Evolutionary conservation across 2,329 filamentous ascomycete genomes (phyloP), one percentile per base, ranked within the genome.

Genomic region (Ascochyta koolunga): DNA sequence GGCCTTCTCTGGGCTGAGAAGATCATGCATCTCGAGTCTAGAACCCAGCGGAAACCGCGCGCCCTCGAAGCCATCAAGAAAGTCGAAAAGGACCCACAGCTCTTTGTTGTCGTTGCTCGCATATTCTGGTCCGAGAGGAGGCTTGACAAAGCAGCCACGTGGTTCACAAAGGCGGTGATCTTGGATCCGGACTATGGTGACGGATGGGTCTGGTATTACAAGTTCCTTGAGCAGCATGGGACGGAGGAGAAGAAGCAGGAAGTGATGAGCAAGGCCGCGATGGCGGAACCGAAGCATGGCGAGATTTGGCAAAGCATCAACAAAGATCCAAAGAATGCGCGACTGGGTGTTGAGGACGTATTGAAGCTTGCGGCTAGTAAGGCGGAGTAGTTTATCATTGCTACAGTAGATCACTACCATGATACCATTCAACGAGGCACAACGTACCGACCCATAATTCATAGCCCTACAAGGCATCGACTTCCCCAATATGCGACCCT

Each of bases 131-230:
- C 85, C 9, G 95, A 99, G 77, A 84, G 95, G 50, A 88, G 89
- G 71, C 82, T 99, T 21, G 95, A 98, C 64, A 96, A 97, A 75
- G 93, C 95, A 2, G 89, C 93, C 76, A 93, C 86, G 61, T 99
- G 95, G 95, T 99, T 99, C 74, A 92, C 97, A 77, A 96, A 96
- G 77, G 95, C 95, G 0, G 87, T 97, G 50, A 82, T 96, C 48
- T 80, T 95, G 11, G 92, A 99, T 69, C 86, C 88, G 31, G 93
- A 98, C 73, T 79, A 86, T 44, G 95, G 95, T 44, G 96, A 99
- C 78, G 90, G 87, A 10, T 99, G 96, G 96, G 93, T 92, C 18
- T 99, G 93, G 93, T 99, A 97, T 76, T 95, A 92, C 76, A 93
- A 93, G 75, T 99, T 98, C 74, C 71, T 98, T 61, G 73, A 87